Percentiles rank a stretch among this genome's conserved stretches.
Conservation (phyloP, 1,284 basidiomycete genomes). For the Leccinum huronense region DNA sequence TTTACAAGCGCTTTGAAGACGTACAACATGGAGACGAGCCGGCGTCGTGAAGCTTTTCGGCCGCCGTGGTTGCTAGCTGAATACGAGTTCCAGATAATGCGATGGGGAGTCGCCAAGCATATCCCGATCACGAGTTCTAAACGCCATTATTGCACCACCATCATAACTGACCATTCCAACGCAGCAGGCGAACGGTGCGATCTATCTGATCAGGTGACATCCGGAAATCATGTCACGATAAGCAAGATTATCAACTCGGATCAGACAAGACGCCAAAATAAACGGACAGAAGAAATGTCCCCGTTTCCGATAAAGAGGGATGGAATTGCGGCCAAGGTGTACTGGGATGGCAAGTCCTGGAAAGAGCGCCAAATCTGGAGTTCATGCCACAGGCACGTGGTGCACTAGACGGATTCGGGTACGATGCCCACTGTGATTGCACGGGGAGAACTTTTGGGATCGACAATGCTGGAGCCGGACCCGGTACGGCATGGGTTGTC, state of each 20-base stretch:
- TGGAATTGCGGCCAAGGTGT: background rate
- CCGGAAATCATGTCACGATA: background rate
- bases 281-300: background rate
- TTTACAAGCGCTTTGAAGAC: constrained; percentile 73
- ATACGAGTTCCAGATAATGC: background rate
- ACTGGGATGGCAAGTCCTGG: background rate
- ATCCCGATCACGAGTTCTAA: background rate
- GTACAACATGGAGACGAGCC: background rate
- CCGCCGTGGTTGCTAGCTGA: background rate
- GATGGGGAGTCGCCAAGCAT: background rate
- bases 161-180: background rate
- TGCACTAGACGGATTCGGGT: background rate
- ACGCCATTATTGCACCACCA: background rate
- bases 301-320: background rate
- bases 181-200: background rate
- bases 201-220: background rate
- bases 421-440: background rate
- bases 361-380: background rate
- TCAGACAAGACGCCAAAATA: background rate
- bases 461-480: background rate
- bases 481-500: background rate
- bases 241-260: constrained; percentile 1
- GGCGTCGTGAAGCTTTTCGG: background rate
- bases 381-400: background rate
- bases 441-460: background rate